Evolutionary conservation across 768 basidiomycete genomes (phyloP), one percentile per base, ranked within the genome.

Genomic region (Serendipita sp.): DNA sequence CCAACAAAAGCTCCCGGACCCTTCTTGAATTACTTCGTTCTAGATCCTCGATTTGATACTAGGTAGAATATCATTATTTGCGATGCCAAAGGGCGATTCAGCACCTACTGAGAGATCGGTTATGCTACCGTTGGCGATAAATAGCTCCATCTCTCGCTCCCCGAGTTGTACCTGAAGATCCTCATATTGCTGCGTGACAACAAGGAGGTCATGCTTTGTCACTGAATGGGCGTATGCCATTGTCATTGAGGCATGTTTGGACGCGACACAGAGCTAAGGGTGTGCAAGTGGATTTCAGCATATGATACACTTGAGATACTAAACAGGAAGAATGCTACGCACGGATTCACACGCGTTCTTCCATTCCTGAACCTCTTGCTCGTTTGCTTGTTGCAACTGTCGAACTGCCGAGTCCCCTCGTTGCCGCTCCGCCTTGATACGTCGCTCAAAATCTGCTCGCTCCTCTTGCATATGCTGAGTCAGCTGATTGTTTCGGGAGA

Each of bases 161-260:
- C 38, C 7, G 14, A 38, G 38, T 7, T 38, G 5, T 5, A 38
- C 38, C 14, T 38, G 38, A 38, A 38, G 38, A 38, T 38, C 38
- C 38, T 38, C 38, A 14, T 14, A 38, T 14, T 38, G 38, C 14
- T 48, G 45, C 5, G n/a, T 28, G 9, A n/a, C 7, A n/a, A 20
- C 45, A 9, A 48, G 45, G 4, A 58, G 30, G 30, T 58, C 53
- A n/a, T 58, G 26, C 13, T 58, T 58, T n/a, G 53, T 58, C 11
- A 58, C 53, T n/a, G 24, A n/a, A 58, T 58, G 53, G 9, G 26
- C 53, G 20, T 58, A 58, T 58, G 20, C 53, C 24, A 58, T 58
- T 26, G 53, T 22, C n/a, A n/a, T n/a, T 33, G 17, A n/a, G 17
- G 53, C 53, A 58, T 58, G 53, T 26, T 30, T n/a, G 4, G 53